Percentiles rank a stretch among this genome's conserved stretches.
These are phyloP conservation scores for Brettanomyces nanus DNA, from an alignment of 805 yeast species.

Conservation along the genomic window DNA sequence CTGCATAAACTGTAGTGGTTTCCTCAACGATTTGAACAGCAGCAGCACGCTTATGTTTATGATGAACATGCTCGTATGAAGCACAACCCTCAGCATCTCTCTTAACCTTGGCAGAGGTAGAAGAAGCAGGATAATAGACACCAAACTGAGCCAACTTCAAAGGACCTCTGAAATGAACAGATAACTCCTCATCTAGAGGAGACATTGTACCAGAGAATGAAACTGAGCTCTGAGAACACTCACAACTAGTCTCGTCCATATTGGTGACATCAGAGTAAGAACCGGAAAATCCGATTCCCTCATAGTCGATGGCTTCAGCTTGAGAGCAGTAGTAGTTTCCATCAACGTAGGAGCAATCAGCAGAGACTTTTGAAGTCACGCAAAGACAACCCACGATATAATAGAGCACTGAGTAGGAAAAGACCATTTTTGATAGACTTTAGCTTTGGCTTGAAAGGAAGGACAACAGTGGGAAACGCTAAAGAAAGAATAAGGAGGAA, in stretches of 20 bases:
- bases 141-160: slow-evolving; percentile 74
- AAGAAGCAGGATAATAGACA: slow-evolving; percentile 67
- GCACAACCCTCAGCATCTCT: slow-evolving; percentile 33
- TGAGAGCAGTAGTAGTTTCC: slow-evolving; percentile 84
- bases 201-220: slow-evolving; percentile 66
- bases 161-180: slow-evolving; percentile 90
- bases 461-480: no score
- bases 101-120: slow-evolving; percentile 25
- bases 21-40: slow-evolving; percentile 62
- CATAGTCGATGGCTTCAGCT: slow-evolving; percentile 46
- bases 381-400: slow-evolving; percentile 10
- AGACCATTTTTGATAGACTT: slow-evolving; percentile 9
- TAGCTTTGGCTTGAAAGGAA: no score
- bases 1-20: slow-evolving; percentile 70
- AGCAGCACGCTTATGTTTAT: slow-evolving; percentile 51
- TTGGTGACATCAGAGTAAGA: slow-evolving; percentile 61
- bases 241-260: slow-evolving; percentile 57
- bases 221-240: slow-evolving; percentile 51
- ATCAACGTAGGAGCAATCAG: slow-evolving; percentile 30
- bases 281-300: slow-evolving; percentile 78
- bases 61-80: slow-evolving; percentile 37
- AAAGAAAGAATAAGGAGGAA: neutral
- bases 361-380: slow-evolving; percentile 14
- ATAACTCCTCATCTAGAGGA: slow-evolving; percentile 80
- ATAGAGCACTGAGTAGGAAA: slow-evolving; percentile 1